These are phyloP conservation scores for Podospora comata DNA, from an alignment of 495 filamentous ascomycete genomes.

Conservation along the genomic window DNA sequence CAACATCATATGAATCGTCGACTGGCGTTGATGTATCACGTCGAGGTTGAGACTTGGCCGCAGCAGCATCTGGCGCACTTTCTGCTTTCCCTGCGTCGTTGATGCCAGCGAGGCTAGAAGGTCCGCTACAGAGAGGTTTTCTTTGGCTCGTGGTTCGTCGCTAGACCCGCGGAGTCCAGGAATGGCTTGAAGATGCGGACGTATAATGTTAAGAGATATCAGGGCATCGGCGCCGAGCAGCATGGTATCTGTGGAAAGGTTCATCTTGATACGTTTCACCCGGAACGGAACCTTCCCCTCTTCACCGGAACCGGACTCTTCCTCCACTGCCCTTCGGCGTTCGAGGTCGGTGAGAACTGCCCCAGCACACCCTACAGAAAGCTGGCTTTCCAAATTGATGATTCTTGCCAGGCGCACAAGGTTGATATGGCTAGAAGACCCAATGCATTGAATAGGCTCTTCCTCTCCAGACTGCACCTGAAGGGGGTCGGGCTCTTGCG, in stretches of 20 bases:
- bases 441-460: conserved; percentile 46
- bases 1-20: conserved; percentile 65
- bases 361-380: conserved; percentile 70
- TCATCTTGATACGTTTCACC: conserved; percentile 70
- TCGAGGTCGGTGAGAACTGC: conserved; percentile 78
- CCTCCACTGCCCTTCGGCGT: conserved; percentile 60
- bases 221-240: conserved; percentile 80
- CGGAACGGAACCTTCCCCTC: conserved; percentile 51
- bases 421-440: conserved; percentile 57
- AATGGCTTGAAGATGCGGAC: conserved; percentile 80
- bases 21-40: conserved; percentile 71
- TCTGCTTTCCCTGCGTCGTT: conserved; percentile 75
- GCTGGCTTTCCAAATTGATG: conserved; percentile 73
- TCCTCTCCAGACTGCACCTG: conserved; percentile 55
- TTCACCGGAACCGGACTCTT: conserved; percentile 52
- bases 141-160: conserved; percentile 66
- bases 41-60: conserved; percentile 67
- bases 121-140: conserved; percentile 85
- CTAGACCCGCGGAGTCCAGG: conserved; percentile 64
- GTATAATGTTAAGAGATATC: conserved; percentile 79
- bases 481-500: conserved; percentile 48
- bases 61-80: conserved; percentile 79
- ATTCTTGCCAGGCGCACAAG: conserved; percentile 67
- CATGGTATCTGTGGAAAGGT: conserved; percentile 73
- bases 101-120: conserved; percentile 73